A percentile compares a stretch with the other conserved stretches of the same genome.
phyloP scores from a whole-genome alignment of 257 asterid species.

The Capsicum chinense region DNA sequence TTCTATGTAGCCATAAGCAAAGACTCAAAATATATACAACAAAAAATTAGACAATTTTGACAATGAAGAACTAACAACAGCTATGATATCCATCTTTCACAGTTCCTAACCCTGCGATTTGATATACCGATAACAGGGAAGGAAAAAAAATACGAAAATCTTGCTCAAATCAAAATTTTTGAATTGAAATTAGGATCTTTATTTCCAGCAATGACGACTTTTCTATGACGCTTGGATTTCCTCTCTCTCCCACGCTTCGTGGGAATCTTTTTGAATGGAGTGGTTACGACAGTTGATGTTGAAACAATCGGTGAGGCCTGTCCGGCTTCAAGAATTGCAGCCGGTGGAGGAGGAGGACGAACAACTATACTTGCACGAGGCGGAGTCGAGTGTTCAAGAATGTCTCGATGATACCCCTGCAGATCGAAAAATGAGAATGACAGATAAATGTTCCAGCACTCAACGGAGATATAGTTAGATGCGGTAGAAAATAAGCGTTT shows the following conservation, averaged over 20 bases:
- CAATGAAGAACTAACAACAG: constrained; percentile 21
- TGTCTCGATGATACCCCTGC: constrained; percentile 89
- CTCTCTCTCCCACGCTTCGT: constrained; percentile 60
- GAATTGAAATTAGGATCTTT: constrained; percentile 37
- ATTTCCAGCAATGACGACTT: constrained; percentile 56
- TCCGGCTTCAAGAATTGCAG: constrained; percentile 29
- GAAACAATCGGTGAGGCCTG: constrained; percentile 29
- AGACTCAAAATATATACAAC: constrained; percentile 23
- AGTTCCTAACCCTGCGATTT: constrained; percentile 30
- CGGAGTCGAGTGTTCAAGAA: constrained; percentile 66
- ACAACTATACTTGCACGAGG: constrained; percentile 31
- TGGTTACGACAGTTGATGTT: constrained; percentile 29
- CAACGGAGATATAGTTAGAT: not conserved
- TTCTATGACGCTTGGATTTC: constrained; percentile 72
- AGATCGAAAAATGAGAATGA: not conserved
- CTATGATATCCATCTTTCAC: constrained; percentile 24
- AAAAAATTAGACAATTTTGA: constrained; percentile 6
- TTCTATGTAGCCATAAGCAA: not conserved
- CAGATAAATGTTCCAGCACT: not conserved
- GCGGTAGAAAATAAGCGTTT: not conserved
- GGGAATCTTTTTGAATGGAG: constrained; percentile 42
- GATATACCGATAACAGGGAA: constrained; percentile 29
- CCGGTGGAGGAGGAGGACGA: constrained; percentile 67
- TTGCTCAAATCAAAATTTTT: not conserved
- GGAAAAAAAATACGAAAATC: not conserved